Conservation (phyloP, 2,329 filamentous ascomycete species). For the Ophiocordyceps polyrhachis-furcata region DNA sequence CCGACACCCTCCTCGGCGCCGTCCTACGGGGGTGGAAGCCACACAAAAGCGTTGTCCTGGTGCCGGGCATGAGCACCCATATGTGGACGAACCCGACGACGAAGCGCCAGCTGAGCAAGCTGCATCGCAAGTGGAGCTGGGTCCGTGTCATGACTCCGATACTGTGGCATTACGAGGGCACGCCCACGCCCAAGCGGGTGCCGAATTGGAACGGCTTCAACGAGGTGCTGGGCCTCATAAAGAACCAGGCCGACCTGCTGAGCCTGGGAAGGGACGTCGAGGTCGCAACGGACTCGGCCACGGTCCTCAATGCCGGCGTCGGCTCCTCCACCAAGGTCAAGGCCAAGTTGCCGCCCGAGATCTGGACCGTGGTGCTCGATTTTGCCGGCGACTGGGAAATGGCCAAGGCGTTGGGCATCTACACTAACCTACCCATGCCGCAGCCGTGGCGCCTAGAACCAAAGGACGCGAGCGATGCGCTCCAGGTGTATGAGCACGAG, state of each 20-base stretch:
- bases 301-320: constrained; percentile 14
- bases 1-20: constrained; percentile 63
- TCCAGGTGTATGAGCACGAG: constrained; percentile 55
- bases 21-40: constrained; percentile 74
- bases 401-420: constrained; percentile 62
- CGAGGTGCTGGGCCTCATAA: constrained; percentile 54
- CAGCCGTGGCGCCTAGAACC: constrained; percentile 46
- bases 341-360: constrained; percentile 53
- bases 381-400: constrained; percentile 81
- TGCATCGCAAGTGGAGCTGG: constrained; percentile 74
- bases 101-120: constrained; percentile 69
- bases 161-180: constrained; percentile 56
- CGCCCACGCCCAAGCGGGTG: constrained; percentile 29
- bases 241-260: constrained; percentile 59
- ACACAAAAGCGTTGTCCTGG: constrained; percentile 65
- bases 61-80: constrained; percentile 73
- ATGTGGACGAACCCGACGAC: constrained; percentile 89
- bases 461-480: constrained; percentile 39
- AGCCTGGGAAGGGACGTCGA: constrained; percentile 56
- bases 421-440: constrained; percentile 58
- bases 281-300: constrained; percentile 22
- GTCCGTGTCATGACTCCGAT: constrained; percentile 65
- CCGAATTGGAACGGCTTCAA: constrained; percentile 47
- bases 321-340: constrained; percentile 15
- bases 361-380: constrained; percentile 80